Conservation (phyloP, 148 eudicot genomes). For the Beta vulgaris region DNA sequence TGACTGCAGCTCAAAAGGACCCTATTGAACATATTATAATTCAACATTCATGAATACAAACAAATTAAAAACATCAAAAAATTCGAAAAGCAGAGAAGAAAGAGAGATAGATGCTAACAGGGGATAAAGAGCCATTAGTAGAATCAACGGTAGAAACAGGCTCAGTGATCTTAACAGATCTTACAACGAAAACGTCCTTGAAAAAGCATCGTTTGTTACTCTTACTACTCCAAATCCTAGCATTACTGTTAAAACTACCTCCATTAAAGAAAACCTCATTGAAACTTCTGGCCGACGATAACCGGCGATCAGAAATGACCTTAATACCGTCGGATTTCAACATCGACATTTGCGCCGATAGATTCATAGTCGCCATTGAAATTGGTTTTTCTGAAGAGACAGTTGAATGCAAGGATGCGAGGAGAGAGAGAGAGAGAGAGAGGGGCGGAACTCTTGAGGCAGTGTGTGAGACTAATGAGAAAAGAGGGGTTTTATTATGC, state of each 20-base stretch:
- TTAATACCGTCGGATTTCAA: slow-evolving; percentile 29
- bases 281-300: slow-evolving; percentile 32
- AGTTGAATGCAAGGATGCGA: background rate
- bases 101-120: slow-evolving; percentile 28
- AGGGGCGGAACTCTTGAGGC: slow-evolving; percentile 24
- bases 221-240: background rate
- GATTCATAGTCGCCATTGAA: slow-evolving; percentile 44
- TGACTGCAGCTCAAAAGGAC: slow-evolving; percentile 47
- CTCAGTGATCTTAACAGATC: slow-evolving; percentile 41
- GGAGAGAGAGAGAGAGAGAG: background rate
- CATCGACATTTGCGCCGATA: slow-evolving; percentile 33
- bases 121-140: slow-evolving; percentile 38
- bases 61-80: background rate
- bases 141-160: slow-evolving; percentile 23
- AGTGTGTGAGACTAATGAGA: background rate
- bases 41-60: too few species aligned
- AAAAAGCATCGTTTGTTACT: slow-evolving; percentile 30
- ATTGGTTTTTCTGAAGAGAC: background rate
- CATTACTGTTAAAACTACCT: background rate
- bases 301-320: slow-evolving; percentile 27
- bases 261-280: slow-evolving; percentile 25
- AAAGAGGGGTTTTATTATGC: background rate
- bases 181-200: slow-evolving; percentile 29
- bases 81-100: background rate
- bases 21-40: slow-evolving; percentile 23